phyloP scores from a whole-genome alignment of 257 asterid genomes.

The Ehretia macrophylla region DNA sequence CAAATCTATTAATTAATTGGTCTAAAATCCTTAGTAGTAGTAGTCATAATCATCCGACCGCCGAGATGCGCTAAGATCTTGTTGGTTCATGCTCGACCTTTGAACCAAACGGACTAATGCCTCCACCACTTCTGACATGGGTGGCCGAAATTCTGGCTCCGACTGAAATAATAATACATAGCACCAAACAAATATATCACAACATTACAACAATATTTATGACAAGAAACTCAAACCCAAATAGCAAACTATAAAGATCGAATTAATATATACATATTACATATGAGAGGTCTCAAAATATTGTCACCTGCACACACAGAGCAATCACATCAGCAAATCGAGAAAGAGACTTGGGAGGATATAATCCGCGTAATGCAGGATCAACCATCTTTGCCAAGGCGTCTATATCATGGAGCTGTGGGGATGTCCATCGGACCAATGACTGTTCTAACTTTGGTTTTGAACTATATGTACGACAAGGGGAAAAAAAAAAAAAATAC shows the following conservation, averaged over 20 bases:
- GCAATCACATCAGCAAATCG: constrained; percentile 51
- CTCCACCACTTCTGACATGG: constrained; percentile 51
- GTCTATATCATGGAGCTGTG: constrained; percentile 58
- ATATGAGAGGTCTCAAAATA: not conserved
- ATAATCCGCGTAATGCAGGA: constrained; percentile 51
- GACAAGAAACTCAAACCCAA: not conserved
- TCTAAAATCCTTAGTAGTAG: too few species aligned
- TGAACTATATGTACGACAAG: constrained; percentile 21
- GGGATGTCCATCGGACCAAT: constrained; percentile 55
- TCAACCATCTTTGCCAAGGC: constrained; percentile 51
- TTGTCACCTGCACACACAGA: constrained; percentile 43
- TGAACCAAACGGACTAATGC: constrained; percentile 39
- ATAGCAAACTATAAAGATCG: too few species aligned
- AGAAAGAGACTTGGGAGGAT: constrained; percentile 53
- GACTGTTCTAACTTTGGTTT: constrained; percentile 46
- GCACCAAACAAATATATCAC: too few species aligned
- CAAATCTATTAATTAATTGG: too few species aligned
- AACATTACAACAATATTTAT: too few species aligned
- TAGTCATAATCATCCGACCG: constrained; percentile 22
- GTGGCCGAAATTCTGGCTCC: constrained; percentile 51
- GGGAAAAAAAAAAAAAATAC: not conserved
- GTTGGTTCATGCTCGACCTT: constrained; percentile 17
- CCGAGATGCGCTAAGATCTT: constrained; percentile 18
- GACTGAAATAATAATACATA: constrained; percentile 9
- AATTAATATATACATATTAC: not conserved